Evolutionary conservation across 2,329 filamentous ascomycete species (phyloP), one percentile per base, ranked within the genome.

Genomic region (Uncinocarpus reesii): DNA sequence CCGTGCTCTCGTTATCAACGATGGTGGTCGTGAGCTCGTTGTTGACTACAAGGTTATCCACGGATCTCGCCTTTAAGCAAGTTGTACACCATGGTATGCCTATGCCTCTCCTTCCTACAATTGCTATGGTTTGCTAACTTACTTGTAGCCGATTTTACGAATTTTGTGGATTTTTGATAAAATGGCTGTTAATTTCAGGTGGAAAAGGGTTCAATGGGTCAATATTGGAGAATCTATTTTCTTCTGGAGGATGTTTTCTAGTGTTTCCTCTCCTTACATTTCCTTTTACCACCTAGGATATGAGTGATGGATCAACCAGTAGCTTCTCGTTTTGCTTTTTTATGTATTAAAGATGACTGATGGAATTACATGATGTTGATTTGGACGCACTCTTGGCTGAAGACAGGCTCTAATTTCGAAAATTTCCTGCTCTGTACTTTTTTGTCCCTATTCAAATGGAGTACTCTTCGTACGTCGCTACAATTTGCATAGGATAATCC

Each of bases 31-130:
- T 63, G 92, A 98, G 81, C 81, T 98, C 65, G 89, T 85, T 61
- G 92, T 98, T 60, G 92, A 98, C 80, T 92, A 93, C 81, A 96
- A 95, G 85, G 85, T 94, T 66, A 85, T 96, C 66, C 92, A 98
- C 75, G 79, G 78, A 58, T 80, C 77, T 56, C 73, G 78, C 61
- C 70, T 82, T 71, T 82, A 80, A 64, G 58, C 26, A 26, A 41
- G 18, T 23, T 46, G 34, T 37, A 46, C 43, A 38, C n/a, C n/a
- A 38, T 36, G 42, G 43, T 46, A 38, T 29, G 43, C 1, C 15
- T 24, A 8, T 29, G 15, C n/a, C n/a, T n/a, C n/a, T n/a, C n/a
- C n/a, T n/a, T n/a, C n/a, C n/a, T n/a, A n/a, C n/a, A n/a, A n/a
- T n/a, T n/a, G n/a, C n/a, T n/a, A n/a, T n/a, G n/a, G n/a, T n/a